phyloP scores from a whole-genome alignment of 2,329 filamentous ascomycete genomes.

The Stagonosporopsis rhizophila region DNA sequence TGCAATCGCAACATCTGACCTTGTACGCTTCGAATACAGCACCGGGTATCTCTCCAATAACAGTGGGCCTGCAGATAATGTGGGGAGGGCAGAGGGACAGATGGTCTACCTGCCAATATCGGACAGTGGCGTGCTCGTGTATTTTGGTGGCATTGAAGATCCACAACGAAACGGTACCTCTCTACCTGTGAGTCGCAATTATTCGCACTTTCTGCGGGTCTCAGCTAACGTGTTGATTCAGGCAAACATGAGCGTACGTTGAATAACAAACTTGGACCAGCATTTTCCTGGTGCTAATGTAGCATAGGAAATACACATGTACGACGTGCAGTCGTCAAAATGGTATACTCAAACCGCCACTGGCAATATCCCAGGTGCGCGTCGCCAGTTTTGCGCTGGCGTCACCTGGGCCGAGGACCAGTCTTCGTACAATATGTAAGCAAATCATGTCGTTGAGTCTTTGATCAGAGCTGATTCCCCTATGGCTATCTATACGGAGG shows the following conservation, averaged over 20 bases:
- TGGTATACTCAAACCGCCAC: constrained; percentile 67
- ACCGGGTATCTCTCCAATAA: constrained; percentile 60
- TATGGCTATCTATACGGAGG: constrained; percentile 68
- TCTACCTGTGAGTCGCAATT: constrained; percentile 29
- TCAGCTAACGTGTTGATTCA: constrained; percentile 12
- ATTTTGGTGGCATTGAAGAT: constrained; percentile 67
- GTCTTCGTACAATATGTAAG: constrained; percentile 69
- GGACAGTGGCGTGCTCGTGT: constrained; percentile 65
- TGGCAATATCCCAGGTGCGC: constrained; percentile 60
- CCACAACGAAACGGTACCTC: constrained; percentile 57
- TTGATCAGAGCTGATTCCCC: background rate
- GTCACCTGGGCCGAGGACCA: constrained; percentile 65
- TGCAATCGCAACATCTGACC: constrained; percentile 57
- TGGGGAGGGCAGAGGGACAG: constrained; percentile 64
- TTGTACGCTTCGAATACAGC: constrained; percentile 66
- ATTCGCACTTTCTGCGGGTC: no score
- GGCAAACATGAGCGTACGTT: constrained; percentile 47
- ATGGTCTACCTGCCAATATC: constrained; percentile 68
- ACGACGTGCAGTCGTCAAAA: constrained; percentile 65
- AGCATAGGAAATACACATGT: constrained; percentile 61
- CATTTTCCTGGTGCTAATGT: background rate
- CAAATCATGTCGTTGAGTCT: background rate
- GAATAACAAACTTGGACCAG: background rate
- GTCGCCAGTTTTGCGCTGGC: constrained; percentile 68
- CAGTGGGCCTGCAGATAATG: constrained; percentile 62